phyloP scores from a whole-genome alignment of 352 stramenopile genomes.

The Pythium monospermum region DNA sequence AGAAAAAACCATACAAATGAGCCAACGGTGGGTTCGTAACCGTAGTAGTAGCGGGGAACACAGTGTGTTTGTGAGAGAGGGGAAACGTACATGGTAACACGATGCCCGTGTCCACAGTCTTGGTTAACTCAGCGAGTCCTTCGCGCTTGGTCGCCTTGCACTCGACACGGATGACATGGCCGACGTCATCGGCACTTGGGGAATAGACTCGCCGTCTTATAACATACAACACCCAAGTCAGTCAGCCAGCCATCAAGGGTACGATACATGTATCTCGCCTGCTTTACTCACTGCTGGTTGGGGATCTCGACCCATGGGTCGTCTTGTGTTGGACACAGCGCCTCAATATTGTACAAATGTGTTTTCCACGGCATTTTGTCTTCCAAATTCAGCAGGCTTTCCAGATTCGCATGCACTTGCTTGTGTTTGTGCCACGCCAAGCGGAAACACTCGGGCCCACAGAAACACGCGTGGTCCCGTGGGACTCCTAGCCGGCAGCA shows the following conservation, averaged over 20 bases:
- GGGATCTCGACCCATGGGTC: conserved; percentile 34
- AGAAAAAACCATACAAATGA: background rate
- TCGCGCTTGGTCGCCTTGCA: conserved; percentile 61
- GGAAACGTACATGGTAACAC: conserved; percentile 73
- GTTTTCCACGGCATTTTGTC: conserved; percentile 30
- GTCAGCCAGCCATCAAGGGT: background rate
- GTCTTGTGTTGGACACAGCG: conserved; percentile 20
- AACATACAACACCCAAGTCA: too few species aligned
- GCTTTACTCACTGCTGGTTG: conserved; percentile 21
- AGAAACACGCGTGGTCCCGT: conserved; percentile 37
- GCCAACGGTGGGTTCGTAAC: background rate
- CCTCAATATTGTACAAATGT: conserved; percentile 27
- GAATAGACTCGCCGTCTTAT: conserved; percentile 56
- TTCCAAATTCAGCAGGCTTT: conserved; percentile 4
- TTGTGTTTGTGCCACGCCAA: conserved; percentile 39
- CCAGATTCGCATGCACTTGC: conserved; percentile 30
- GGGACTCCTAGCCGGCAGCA: conserved; percentile 35
- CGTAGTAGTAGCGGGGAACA: too few species aligned
- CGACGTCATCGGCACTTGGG: conserved; percentile 58
- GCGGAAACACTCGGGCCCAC: conserved; percentile 36
- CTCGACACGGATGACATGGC: conserved; percentile 77
- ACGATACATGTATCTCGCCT: background rate
- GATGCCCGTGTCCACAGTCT: conserved; percentile 80
- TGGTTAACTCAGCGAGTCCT: conserved; percentile 48
- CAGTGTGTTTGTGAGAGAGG: too few species aligned